phyloP scores from a whole-genome alignment of 164 flowering plant genomes.

The Aristolochia californica region DNA sequence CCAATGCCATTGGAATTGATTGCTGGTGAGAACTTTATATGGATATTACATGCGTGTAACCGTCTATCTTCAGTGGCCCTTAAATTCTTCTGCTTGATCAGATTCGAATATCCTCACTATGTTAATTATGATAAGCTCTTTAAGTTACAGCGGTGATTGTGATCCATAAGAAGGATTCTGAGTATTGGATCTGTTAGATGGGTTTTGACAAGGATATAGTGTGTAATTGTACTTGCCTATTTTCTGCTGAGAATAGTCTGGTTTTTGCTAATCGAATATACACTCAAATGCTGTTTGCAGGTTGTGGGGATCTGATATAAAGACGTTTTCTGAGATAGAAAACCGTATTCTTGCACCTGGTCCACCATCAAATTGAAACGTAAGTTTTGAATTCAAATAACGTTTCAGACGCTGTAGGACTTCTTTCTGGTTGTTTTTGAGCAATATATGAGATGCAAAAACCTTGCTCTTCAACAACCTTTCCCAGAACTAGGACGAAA shows the following conservation, averaged over 20 bases:
- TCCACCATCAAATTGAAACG: neutral
- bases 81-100: neutral
- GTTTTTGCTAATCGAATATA: neutral
- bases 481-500: no score
- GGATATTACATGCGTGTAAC: neutral
- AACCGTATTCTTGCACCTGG: constrained; percentile 14
- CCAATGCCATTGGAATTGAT: constrained; percentile 68
- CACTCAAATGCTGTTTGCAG: constrained; percentile 32
- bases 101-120: neutral
- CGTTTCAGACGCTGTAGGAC: no score
- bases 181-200: neutral
- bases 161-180: neutral
- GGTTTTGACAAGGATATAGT: neutral
- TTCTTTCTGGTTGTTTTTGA: no score
- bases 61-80: neutral
- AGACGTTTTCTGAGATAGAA: constrained; percentile 21
- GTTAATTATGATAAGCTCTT: neutral
- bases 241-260: neutral
- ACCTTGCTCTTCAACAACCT: no score
- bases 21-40: constrained; percentile 55
- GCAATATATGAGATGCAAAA: no score
- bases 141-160: neutral
- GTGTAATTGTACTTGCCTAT: neutral
- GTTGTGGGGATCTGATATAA: constrained; percentile 66
- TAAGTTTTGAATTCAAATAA: no score